Evolutionary conservation across 2,329 filamentous ascomycete genomes (phyloP), one percentile per base, ranked within the genome.

Genomic region (Colletotrichum spaethianum): DNA sequence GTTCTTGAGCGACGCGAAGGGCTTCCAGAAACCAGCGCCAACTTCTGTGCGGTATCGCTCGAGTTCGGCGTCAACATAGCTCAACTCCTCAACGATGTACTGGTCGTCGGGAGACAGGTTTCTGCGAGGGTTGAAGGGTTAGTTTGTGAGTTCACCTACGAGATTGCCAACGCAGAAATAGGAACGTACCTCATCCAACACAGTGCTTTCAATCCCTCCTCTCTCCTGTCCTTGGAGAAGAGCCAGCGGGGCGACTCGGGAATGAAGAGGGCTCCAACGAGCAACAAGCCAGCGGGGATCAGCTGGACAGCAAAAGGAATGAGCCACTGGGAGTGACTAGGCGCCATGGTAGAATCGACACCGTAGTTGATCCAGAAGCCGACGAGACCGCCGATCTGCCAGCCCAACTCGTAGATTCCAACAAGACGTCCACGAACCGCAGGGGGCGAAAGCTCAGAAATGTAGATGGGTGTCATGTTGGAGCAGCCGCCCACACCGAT

Each of bases 1-100:
- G 75, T 89, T 82, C 75, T 85, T 86, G 69, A 87, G 84, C 28
- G 89, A 85, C 9, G 85, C 83, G 82, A 94, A 93, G 0, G 92
- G 92, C 81, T 92, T 91, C 90, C 91, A 94, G 86, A 95, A 94
- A 3, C 93, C 93, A 20, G 89, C 82, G 11, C 93, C 93, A 56
- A 94, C 89, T 38, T 88, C 87, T 3, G 84, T 79, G 56, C 88
- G 84, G 80, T 92, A 92, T 23, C 89, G 83, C 73, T 94, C 91
- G 23, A 94, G 83, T 16, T 93, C 92, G 20, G 88, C 86, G 63
- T 95, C 92, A 73, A 95, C 92, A 74, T 88, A 91, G 67, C 87
- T 86, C 31, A 95, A 85, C 80, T 95, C 93, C 79, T 95, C 93
- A 1, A 92, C 83, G 70, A 95, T 92, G 79, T 95, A 94, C 18